Percentiles rank a stretch among this genome's conserved stretches.
phyloP scores from a whole-genome alignment of 495 filamentous ascomycete species.

The Neurospora tetraspora region DNA sequence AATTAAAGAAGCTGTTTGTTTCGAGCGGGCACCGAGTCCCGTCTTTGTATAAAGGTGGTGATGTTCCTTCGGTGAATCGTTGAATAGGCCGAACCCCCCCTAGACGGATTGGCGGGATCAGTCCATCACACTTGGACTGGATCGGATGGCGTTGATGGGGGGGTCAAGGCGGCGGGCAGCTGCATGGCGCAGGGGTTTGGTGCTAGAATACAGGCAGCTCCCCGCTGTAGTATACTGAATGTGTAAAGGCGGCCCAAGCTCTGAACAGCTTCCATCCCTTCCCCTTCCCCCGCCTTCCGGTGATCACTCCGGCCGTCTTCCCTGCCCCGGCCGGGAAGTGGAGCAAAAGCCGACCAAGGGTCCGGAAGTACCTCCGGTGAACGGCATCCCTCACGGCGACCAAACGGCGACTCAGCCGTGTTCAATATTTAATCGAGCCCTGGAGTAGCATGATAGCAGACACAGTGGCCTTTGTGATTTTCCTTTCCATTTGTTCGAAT shows the following conservation, averaged over 20 bases:
- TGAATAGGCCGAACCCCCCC: neutral
- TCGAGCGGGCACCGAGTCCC: neutral
- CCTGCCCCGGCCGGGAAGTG: neutral
- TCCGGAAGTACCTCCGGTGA: neutral
- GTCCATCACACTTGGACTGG: neutral
- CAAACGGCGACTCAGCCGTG: neutral
- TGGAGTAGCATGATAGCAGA: neutral
- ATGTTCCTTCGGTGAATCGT: neutral
- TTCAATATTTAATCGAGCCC: neutral
- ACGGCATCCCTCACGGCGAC: neutral
- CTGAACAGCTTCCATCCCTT: neutral
- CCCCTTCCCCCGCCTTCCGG: neutral
- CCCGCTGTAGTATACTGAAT: neutral
- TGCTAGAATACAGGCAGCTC: neutral
- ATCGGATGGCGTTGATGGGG: neutral
- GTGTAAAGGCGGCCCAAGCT: neutral
- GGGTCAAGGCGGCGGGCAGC: neutral
- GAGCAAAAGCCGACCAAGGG: neutral
- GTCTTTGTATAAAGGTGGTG: neutral
- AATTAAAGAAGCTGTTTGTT: neutral
- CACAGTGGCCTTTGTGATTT: neutral
- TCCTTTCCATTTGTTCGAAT: neutral
- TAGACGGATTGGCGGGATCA: neutral
- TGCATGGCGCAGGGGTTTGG: neutral
- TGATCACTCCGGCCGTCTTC: neutral